These are phyloP conservation scores for Pugionium dolabratum DNA, from an alignment of 345 rosid species.

Conservation along the genomic window DNA sequence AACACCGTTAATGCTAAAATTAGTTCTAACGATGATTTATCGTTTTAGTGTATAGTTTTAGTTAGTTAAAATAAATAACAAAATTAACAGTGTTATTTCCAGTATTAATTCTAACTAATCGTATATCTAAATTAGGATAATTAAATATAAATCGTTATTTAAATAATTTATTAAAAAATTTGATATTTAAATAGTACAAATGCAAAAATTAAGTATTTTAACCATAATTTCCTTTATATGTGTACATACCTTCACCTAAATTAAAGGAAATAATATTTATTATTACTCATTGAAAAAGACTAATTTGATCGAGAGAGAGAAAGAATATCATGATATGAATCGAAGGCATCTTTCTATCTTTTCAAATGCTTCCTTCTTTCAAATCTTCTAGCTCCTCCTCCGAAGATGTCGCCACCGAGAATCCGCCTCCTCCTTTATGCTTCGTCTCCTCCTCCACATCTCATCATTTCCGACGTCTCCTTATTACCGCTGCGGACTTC, in stretches of 20 bases:
- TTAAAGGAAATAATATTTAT: conserved; percentile 8
- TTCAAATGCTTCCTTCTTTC: conserved; percentile 41
- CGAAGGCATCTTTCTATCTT: conserved; percentile 34
- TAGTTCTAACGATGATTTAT: no score
- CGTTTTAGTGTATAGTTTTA: no score
- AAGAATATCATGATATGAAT: conserved; percentile 31
- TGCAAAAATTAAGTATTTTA: conserved; percentile 1
- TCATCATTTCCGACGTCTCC: conserved; percentile 72
- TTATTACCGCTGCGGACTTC: conserved; percentile 65
- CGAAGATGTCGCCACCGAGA: conserved; percentile 38
- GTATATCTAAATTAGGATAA: no score
- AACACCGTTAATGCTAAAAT: no score
- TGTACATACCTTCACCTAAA: conserved; percentile 39
- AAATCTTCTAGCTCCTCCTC: conserved; percentile 44
- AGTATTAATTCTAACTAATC: no score
- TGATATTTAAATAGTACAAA: not conserved
- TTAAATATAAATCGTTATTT: no score
- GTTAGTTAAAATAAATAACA: no score
- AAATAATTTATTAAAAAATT: no score
- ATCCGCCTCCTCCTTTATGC: conserved; percentile 29
- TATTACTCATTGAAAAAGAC: conserved; percentile 41
- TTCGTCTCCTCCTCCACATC: conserved; percentile 35
- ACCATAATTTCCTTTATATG: no score
- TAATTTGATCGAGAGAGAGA: conserved; percentile 42
- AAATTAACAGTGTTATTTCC: no score